Conservation (phyloP, 2,329 filamentous ascomycete genomes). For the Mycosphaerella arachidis region DNA sequence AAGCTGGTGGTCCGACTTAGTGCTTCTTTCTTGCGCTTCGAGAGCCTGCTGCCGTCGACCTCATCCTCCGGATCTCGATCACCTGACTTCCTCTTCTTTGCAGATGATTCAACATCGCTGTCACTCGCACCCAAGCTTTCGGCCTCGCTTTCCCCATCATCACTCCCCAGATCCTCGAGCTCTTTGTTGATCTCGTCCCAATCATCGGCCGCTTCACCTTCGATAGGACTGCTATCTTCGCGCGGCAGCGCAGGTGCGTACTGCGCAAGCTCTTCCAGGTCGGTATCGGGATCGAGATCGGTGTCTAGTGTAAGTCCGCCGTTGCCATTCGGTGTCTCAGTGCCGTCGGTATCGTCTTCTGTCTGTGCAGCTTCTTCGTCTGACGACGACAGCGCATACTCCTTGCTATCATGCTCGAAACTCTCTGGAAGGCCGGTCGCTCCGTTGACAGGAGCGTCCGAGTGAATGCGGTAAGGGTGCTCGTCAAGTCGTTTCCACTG, state of each 20-base stretch:
- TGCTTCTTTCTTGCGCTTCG: constrained; percentile 46
- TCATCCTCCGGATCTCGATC: constrained; percentile 35
- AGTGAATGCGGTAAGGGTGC: constrained; percentile 69
- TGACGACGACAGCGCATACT: constrained; percentile 41
- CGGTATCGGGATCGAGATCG: constrained; percentile 30
- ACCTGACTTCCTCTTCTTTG: constrained; percentile 31
- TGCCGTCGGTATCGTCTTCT: constrained; percentile 27
- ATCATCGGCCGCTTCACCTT: constrained; percentile 34
- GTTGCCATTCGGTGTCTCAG: constrained; percentile 21
- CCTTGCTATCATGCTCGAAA: constrained; percentile 23
- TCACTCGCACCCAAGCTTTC: constrained; percentile 17
- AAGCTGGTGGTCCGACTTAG: constrained; percentile 45
- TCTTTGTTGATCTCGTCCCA: constrained; percentile 59
- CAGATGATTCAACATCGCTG: constrained; percentile 17
- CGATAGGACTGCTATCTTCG: constrained; percentile 29
- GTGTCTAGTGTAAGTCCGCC: constrained; percentile 18
- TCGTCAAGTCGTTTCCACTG: constrained; percentile 81
- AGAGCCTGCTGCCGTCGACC: constrained; percentile 42
- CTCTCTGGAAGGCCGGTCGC: constrained; percentile 27
- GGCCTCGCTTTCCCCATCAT: constrained; percentile 45
- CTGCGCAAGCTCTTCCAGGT: constrained; percentile 42
- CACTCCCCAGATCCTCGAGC: constrained; percentile 66
- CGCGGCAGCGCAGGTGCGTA: constrained; percentile 44
- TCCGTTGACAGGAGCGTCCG: constrained; percentile 61
- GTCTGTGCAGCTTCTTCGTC: constrained; percentile 42